Evolutionary conservation across 2,329 filamentous ascomycete genomes (phyloP).

Genomic region (Arachnomyces sp.): DNA sequence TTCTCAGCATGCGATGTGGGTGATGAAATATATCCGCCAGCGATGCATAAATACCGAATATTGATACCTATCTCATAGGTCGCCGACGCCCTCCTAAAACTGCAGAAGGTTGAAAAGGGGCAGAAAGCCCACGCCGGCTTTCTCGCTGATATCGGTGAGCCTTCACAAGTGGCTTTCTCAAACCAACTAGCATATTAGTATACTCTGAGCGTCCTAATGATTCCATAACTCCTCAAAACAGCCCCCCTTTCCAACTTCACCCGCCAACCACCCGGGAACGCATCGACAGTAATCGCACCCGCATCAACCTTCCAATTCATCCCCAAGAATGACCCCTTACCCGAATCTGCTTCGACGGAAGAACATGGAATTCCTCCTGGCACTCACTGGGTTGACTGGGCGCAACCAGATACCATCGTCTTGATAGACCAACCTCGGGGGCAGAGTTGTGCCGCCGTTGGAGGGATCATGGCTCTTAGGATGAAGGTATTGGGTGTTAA

Average conservation of each 20-base stretch:
- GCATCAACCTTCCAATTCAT: slow-evolving; percentile 47
- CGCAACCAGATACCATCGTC: slow-evolving; percentile 52
- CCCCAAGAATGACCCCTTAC: slow-evolving; percentile 44
- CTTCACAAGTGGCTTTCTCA: neutral
- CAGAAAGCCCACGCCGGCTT: slow-evolving; percentile 55
- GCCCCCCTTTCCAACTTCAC: slow-evolving; percentile 28
- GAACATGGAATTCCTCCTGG: slow-evolving; percentile 47
- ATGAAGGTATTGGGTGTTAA: slow-evolving; percentile 55
- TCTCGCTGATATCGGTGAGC: slow-evolving; percentile 52
- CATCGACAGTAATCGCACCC: slow-evolving; percentile 32
- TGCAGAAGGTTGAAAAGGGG: slow-evolving; percentile 40
- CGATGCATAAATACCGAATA: neutral
- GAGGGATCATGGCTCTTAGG: slow-evolving; percentile 66
- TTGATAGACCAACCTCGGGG: slow-evolving; percentile 57
- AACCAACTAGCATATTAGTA: slow-evolving; percentile 5
- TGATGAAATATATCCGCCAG: neutral
- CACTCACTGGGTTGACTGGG: slow-evolving; percentile 61
- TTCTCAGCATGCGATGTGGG: slow-evolving; percentile 39
- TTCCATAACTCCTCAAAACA: slow-evolving; percentile 9
- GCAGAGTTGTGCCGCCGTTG: slow-evolving; percentile 62
- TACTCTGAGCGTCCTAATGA: no score
- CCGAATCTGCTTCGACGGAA: slow-evolving; percentile 19
- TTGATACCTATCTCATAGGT: slow-evolving; percentile 39
- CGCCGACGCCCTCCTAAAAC: slow-evolving; percentile 63
- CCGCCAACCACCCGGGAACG: slow-evolving; percentile 19